Evolutionary conservation across 352 stramenopile species (phyloP).

Genomic region (Peronospora destructor): DNA sequence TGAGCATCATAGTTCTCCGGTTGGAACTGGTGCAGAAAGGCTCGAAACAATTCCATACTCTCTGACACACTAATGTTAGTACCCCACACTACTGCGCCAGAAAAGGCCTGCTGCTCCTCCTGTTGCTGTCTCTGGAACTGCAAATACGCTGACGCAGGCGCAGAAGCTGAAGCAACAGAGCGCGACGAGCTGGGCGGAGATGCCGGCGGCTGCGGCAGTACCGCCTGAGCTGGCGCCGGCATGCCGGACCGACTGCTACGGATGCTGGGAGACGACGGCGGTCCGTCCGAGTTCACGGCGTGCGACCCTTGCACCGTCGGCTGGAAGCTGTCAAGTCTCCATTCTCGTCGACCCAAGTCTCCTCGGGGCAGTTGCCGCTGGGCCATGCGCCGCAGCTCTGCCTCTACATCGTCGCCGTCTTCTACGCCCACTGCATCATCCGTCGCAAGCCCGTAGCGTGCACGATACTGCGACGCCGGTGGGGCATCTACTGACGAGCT

Average conservation of each 20-base stretch:
- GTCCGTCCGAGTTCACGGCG: conserved; percentile 7
- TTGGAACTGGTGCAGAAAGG: conserved; percentile 85
- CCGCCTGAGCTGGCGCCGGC: conserved; percentile 8
- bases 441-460: conserved; percentile 29
- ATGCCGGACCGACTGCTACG: conserved; percentile 17
- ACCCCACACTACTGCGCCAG: conserved; percentile 88
- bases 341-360: conserved; percentile 71
- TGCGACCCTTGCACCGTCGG: conserved; percentile 18
- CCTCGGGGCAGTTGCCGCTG: conserved; percentile 70
- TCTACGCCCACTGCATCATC: conserved; percentile 15
- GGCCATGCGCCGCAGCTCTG: conserved; percentile 66
- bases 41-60: conserved; percentile 86
- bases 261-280: conserved; percentile 39
- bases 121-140: conserved; percentile 31
- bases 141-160: conserved; percentile 22
- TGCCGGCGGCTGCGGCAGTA: conserved; percentile 45
- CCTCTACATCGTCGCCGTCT: conserved; percentile 65
- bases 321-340: conserved; percentile 58
- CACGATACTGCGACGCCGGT: conserved; percentile 68
- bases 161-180: conserved; percentile 46
- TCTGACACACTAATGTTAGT: conserved; percentile 91
- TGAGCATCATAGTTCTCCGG: conserved; percentile 21
- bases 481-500: conserved; percentile 77
- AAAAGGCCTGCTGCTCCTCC: conserved; percentile 48
- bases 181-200: conserved; percentile 62